Percentiles rank a stretch among this genome's conserved stretches.
Conservation (phyloP, 148 eudicot species). For the Rhododendron mucronatum region DNA sequence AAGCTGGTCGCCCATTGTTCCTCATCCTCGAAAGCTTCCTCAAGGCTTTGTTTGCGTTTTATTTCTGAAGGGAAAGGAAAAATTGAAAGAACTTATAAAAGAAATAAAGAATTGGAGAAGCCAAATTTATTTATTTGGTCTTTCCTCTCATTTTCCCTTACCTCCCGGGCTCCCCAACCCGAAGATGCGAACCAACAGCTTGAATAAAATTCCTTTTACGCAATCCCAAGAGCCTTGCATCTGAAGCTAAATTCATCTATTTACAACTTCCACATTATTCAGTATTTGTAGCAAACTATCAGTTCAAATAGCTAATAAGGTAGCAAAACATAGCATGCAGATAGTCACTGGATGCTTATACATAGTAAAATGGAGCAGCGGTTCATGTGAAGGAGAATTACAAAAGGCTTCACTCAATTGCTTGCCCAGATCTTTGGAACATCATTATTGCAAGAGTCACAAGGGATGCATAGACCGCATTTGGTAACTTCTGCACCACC, state of each 20-base stretch:
- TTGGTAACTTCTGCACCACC: conserved; percentile 81
- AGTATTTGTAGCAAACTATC: neutral
- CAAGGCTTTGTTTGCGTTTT: neutral
- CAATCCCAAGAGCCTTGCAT: neutral
- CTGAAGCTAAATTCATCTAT: neutral
- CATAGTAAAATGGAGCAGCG: neutral
- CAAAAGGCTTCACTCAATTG: conserved; percentile 6
- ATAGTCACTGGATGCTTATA: neutral
- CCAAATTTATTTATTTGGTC: neutral
- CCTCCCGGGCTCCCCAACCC: neutral
- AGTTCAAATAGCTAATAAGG: neutral
- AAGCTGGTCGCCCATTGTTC: neutral
- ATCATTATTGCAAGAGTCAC: conserved; percentile 62
- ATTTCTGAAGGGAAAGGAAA: neutral
- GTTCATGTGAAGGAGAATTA: neutral
- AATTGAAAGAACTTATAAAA: neutral
- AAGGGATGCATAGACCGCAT: conserved; percentile 69
- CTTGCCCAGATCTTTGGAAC: conserved; percentile 41
- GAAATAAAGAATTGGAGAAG: neutral
- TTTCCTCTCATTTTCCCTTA: neutral
- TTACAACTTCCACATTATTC: neutral
- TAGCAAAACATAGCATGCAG: neutral
- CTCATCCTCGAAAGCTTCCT: neutral
- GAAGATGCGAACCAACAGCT: neutral
- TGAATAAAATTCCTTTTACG: neutral